These are phyloP conservation scores for Corrigiola litoralis DNA, from an alignment of 179 eudicot species.

Conservation along the genomic window DNA sequence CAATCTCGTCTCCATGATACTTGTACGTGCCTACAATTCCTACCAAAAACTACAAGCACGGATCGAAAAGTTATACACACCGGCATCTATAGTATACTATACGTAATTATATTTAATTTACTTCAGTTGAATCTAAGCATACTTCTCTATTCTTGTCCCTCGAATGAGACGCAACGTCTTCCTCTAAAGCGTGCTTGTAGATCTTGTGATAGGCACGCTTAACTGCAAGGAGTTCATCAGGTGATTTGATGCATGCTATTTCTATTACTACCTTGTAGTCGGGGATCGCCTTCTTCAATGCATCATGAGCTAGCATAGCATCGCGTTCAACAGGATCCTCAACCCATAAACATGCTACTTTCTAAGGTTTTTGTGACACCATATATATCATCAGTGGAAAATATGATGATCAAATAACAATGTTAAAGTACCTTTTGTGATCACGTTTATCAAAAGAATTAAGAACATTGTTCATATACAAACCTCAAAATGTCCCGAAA, in stretches of 20 bases:
- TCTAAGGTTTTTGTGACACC: slow-evolving; percentile 29
- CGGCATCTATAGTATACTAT: too few relatives aligned
- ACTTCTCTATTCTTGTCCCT: slow-evolving; percentile 38
- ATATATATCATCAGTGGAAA: background rate
- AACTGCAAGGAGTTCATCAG: slow-evolving; percentile 57
- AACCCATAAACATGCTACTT: slow-evolving; percentile 65
- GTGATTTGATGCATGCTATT: slow-evolving; percentile 42
- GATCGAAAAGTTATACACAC: too few relatives aligned
- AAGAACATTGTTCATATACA: background rate
- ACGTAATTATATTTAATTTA: background rate
- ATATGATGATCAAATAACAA: background rate
- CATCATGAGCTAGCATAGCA: slow-evolving; percentile 49
- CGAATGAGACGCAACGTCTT: slow-evolving; percentile 57
- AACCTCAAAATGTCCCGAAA: slow-evolving; percentile 69
- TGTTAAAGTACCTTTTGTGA: background rate
- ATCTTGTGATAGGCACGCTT: slow-evolving; percentile 61
- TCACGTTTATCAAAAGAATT: background rate
- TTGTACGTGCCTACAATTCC: slow-evolving; percentile 56
- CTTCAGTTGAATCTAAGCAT: background rate
- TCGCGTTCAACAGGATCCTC: slow-evolving; percentile 68
- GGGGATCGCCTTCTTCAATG: slow-evolving; percentile 35
- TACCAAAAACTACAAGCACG: slow-evolving; percentile 54
- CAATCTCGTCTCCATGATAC: slow-evolving; percentile 65
- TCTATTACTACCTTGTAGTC: slow-evolving; percentile 50
- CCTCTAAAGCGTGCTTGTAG: slow-evolving; percentile 66